Evolutionary conservation across 202 grass and related monocot genomes (phyloP).

Genomic region (Saccharum hybrid): DNA sequence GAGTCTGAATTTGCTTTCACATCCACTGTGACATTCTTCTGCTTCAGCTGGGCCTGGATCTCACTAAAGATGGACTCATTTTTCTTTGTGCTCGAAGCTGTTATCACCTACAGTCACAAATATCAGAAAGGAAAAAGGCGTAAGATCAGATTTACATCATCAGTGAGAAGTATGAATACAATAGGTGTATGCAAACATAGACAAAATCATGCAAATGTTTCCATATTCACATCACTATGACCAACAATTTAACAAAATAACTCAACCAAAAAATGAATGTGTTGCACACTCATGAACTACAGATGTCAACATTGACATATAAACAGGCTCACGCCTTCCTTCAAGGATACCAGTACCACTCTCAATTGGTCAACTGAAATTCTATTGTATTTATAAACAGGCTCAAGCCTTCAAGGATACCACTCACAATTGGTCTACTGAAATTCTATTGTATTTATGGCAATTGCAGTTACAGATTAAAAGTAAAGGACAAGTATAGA

Average conservation of each 20-base stretch:
- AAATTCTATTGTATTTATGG: background rate
- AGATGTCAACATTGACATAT: background rate
- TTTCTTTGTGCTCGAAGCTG: constrained; percentile 65
- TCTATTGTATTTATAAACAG: background rate
- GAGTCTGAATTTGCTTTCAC: constrained; percentile 75
- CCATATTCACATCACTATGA: background rate
- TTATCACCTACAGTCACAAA: constrained; percentile 56
- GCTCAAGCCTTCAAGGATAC: background rate
- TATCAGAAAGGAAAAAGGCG: background rate
- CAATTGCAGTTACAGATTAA: background rate
- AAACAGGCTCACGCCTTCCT: background rate
- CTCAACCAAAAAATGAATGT: background rate
- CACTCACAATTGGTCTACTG: background rate
- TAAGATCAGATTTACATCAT: constrained; percentile 9
- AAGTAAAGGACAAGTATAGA: background rate
- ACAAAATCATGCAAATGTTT: background rate
- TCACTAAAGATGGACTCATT: constrained; percentile 67
- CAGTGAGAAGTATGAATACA: background rate
- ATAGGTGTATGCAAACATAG: background rate
- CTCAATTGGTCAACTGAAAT: background rate
- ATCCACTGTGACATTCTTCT: constrained; percentile 62
- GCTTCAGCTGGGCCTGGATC: constrained; percentile 69
- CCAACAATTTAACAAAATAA: background rate
- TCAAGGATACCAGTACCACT: background rate
- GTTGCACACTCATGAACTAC: background rate